Evolutionary conservation across 2,329 filamentous ascomycete species (phyloP).

Genomic region (Penicillium digitatum): DNA sequence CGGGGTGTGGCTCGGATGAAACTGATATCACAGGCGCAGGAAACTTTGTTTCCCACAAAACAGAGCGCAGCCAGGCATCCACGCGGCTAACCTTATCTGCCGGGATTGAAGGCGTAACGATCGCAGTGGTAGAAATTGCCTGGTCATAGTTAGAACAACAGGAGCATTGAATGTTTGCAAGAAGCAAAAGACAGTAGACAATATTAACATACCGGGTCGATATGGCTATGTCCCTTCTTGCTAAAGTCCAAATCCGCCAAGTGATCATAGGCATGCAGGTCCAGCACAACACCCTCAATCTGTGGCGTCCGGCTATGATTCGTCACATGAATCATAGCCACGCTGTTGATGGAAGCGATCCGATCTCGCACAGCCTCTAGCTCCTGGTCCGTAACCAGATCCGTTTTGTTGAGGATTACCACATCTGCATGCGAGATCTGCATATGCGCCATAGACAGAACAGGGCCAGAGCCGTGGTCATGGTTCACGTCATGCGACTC

Average conservation of each 20-base stretch:
- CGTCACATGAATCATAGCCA: slow-evolving; percentile 80
- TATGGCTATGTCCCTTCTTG: slow-evolving; percentile 78
- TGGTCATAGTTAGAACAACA: slow-evolving; percentile 32
- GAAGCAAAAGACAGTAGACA: background rate
- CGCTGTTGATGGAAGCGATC: slow-evolving; percentile 79
- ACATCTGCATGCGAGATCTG: slow-evolving; percentile 98
- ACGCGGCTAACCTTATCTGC: slow-evolving; percentile 58
- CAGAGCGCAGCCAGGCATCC: slow-evolving; percentile 74
- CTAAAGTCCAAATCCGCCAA: slow-evolving; percentile 69
- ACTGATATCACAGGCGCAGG: slow-evolving; percentile 15
- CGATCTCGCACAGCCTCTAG: slow-evolving; percentile 66
- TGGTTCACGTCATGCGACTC: slow-evolving; percentile 48
- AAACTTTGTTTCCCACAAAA: slow-evolving; percentile 69
- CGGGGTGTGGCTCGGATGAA: slow-evolving; percentile 21
- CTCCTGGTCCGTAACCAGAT: slow-evolving; percentile 69
- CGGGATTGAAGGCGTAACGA: slow-evolving; percentile 61
- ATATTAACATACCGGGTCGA: slow-evolving; percentile 66
- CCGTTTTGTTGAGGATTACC: slow-evolving; percentile 88
- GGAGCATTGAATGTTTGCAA: background rate
- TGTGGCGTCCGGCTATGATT: slow-evolving; percentile 73
- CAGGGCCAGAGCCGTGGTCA: slow-evolving; percentile 51
- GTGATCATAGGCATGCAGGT: slow-evolving; percentile 87
- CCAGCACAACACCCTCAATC: slow-evolving; percentile 80
- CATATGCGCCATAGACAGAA: slow-evolving; percentile 87
- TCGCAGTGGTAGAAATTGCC: slow-evolving; percentile 79